These are phyloP conservation scores for Tricholoma matsutake DNA, from an alignment of 768 basidiomycete genomes.

Conservation along the genomic window DNA sequence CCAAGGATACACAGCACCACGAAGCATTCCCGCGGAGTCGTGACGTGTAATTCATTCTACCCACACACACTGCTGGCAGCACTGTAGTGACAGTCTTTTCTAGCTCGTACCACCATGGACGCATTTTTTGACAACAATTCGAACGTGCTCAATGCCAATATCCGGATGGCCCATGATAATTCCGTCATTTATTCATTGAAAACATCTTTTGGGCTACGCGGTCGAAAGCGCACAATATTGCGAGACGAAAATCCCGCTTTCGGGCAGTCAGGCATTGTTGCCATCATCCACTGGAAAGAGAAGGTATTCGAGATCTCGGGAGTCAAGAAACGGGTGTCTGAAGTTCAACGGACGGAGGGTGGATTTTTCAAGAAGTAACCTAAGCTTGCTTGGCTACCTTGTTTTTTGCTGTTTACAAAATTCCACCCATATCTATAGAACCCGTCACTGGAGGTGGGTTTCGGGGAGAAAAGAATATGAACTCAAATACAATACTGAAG, in stretches of 20 bases:
- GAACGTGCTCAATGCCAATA: conserved; percentile 44
- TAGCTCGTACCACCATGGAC: conserved; percentile 34
- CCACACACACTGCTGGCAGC: neutral
- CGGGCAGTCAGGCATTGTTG: conserved; percentile 35
- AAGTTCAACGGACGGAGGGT: conserved; percentile 38
- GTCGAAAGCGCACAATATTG: conserved; percentile 42
- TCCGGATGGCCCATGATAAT: conserved; percentile 42
- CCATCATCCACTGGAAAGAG: conserved; percentile 49
- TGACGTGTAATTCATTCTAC: neutral
- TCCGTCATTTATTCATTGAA: conserved; percentile 42
- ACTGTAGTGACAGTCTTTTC: neutral
- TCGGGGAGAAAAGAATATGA: conserved; percentile 43
- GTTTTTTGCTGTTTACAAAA: neutral
- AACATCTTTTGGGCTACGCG: conserved; percentile 41
- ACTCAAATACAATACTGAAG: conserved; percentile 38
- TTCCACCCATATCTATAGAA: conserved; percentile 20
- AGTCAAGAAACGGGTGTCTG: conserved; percentile 34
- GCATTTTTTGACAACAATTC: conserved; percentile 49
- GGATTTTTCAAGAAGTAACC: conserved; percentile 36
- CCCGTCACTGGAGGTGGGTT: conserved; percentile 44
- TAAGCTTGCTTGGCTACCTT: neutral
- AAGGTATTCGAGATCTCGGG: conserved; percentile 46
- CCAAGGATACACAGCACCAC: neutral
- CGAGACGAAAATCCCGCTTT: conserved; percentile 44
- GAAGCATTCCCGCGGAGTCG: neutral